Evolutionary conservation across 345 rosid genomes (phyloP).

Genomic region (Kandelia obovata): DNA sequence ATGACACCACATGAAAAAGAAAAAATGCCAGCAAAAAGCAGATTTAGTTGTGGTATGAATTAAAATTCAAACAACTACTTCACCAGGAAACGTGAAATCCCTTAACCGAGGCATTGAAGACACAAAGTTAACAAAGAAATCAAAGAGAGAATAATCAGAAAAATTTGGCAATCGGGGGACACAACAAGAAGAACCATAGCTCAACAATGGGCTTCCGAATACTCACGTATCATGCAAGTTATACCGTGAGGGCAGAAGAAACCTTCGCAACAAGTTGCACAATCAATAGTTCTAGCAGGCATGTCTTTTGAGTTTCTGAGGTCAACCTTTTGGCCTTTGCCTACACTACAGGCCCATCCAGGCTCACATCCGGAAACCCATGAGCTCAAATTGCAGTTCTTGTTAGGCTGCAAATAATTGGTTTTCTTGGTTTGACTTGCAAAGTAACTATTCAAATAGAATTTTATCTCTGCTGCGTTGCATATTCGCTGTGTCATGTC

Average conservation of each 20-base stretch:
- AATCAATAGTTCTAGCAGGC: slow-evolving; percentile 50
- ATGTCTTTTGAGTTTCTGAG: slow-evolving; percentile 50
- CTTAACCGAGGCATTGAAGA: not conserved
- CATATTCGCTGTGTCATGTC: slow-evolving; percentile 68
- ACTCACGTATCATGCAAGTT: slow-evolving; percentile 99
- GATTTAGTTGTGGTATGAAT: not conserved
- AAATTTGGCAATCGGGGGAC: not conserved
- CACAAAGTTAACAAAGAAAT: not conserved
- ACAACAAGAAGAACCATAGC: not conserved
- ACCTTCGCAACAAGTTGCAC: slow-evolving; percentile 78
- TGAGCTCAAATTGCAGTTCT: slow-evolving; percentile 77
- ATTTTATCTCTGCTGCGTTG: slow-evolving; percentile 82
- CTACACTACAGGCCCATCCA: slow-evolving; percentile 87
- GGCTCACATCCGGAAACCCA: slow-evolving; percentile 98
- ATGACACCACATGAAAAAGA: not conserved
- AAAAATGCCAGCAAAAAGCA: not conserved
- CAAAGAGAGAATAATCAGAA: not conserved
- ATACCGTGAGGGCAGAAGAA: slow-evolving; percentile 98
- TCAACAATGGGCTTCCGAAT: not conserved
- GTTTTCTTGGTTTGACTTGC: slow-evolving; percentile 35
- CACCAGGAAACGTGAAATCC: not conserved
- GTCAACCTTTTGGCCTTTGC: slow-evolving; percentile 39
- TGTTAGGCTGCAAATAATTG: slow-evolving; percentile 67
- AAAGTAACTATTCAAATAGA: slow-evolving; percentile 64
- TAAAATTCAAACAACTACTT: not conserved